These are phyloP conservation scores for Capsicum chinense DNA, from an alignment of 257 asterid genomes.

Conservation along the genomic window DNA sequence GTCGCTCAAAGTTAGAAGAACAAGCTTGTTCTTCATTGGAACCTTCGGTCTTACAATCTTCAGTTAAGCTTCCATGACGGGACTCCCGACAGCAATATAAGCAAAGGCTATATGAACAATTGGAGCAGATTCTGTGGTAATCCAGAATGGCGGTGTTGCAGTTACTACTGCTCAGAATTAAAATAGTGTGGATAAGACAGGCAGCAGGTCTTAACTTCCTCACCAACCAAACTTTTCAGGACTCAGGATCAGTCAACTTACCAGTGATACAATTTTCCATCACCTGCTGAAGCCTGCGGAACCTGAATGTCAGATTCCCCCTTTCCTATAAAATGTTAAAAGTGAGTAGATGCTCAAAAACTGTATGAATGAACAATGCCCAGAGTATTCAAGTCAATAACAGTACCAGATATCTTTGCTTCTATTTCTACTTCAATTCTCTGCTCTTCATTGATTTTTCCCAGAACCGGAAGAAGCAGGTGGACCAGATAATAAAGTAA, in stretches of 20 bases:
- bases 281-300: conserved; percentile 51
- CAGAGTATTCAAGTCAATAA: not conserved
- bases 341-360: conserved; percentile 21
- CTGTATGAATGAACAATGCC: not conserved
- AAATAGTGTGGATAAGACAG: conserved; percentile 37
- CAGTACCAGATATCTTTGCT: conserved; percentile 69
- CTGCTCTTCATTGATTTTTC: conserved; percentile 70
- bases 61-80: conserved; percentile 47
- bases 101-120: conserved; percentile 85
- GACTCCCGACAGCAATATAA: conserved; percentile 78
- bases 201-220: conserved; percentile 33
- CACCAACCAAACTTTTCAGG: conserved; percentile 34
- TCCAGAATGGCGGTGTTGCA: conserved; percentile 77
- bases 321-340: conserved; percentile 56
- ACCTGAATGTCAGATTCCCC: conserved; percentile 56
- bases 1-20: conserved; percentile 48
- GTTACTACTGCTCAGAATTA: conserved; percentile 63
- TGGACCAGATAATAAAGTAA: conserved; percentile 71
- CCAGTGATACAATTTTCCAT: conserved; percentile 60
- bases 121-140: conserved; percentile 88
- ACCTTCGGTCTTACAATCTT: conserved; percentile 42
- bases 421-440: conserved; percentile 69
- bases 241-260: conserved; percentile 44
- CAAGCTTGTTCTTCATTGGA: conserved; percentile 54
- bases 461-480: conserved; percentile 82